These are phyloP conservation scores for Sporodiniella umbellata DNA, from an alignment of 371 early-diverging fungal species.

Conservation along the genomic window DNA sequence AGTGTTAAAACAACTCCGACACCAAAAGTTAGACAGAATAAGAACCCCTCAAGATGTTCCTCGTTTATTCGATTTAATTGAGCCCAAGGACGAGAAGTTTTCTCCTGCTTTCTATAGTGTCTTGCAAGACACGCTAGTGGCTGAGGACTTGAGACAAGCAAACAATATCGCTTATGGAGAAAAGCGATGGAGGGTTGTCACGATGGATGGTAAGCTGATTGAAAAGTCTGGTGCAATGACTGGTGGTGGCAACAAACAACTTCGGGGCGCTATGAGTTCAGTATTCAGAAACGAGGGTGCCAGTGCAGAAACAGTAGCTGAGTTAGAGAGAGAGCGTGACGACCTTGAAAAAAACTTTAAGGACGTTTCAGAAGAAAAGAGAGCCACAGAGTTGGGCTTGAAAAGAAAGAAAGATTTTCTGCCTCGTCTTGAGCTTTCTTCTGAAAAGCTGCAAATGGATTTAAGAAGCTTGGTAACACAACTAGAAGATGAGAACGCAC, in stretches of 20 bases:
- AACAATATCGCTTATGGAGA: slow-evolving; percentile 86
- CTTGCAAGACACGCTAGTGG: slow-evolving; percentile 93
- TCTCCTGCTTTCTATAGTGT: slow-evolving; percentile 90
- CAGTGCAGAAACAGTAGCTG: slow-evolving; percentile 55
- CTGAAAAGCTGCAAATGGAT: slow-evolving; percentile 80
- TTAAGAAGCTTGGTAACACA: slow-evolving; percentile 59
- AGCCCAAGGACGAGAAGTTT: slow-evolving; percentile 73
- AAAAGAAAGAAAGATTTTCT: slow-evolving; percentile 54
- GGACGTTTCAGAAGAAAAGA: slow-evolving; percentile 48
- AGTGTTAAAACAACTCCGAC: slow-evolving; percentile 77
- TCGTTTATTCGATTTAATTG: slow-evolving; percentile 91
- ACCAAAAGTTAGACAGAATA: slow-evolving; percentile 46
- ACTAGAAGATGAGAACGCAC: slow-evolving; percentile 57
- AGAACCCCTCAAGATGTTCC: slow-evolving; percentile 82
- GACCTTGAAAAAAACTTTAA: slow-evolving; percentile 54
- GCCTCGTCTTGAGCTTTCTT: slow-evolving; percentile 60
- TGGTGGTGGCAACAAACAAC: slow-evolving; percentile 83
- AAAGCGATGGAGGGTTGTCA: slow-evolving; percentile 93
- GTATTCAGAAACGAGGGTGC: slow-evolving; percentile 60
- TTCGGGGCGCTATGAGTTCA: slow-evolving; percentile 86
- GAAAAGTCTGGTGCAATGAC: slow-evolving; percentile 98
- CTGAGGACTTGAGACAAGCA: slow-evolving; percentile 86
- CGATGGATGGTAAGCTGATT: slow-evolving; percentile 94
- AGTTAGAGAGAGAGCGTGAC: slow-evolving; percentile 56
- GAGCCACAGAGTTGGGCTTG: slow-evolving; percentile 50